Conservation (phyloP, 352 stramenopile species). For the Pythium aquatile region DNA sequence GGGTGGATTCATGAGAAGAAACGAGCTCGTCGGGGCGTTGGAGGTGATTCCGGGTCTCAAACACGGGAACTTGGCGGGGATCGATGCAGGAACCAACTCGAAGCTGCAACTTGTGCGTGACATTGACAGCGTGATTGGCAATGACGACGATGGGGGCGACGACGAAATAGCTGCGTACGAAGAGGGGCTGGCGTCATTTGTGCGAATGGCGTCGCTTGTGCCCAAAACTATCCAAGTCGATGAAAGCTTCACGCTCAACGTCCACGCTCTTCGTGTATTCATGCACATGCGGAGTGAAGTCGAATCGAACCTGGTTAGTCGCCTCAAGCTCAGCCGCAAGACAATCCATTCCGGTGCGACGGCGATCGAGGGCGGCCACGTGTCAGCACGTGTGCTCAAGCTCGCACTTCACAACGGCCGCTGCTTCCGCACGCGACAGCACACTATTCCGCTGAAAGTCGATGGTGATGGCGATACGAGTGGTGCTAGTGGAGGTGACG, state of each 20-base stretch:
- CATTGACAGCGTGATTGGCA: background rate
- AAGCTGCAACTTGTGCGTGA: slow-evolving; percentile 42
- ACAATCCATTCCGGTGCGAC: slow-evolving; percentile 47
- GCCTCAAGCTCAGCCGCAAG: slow-evolving; percentile 62
- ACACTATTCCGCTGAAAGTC: slow-evolving; percentile 67
- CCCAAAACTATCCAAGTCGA: slow-evolving; percentile 56
- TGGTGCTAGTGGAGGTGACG: slow-evolving; percentile 39
- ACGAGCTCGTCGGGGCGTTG: slow-evolving; percentile 84
- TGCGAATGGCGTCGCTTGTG: slow-evolving; percentile 57
- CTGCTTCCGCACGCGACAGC: slow-evolving; percentile 63
- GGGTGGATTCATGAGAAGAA: slow-evolving; percentile 64
- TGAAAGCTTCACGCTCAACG: slow-evolving; percentile 56
- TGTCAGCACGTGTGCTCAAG: slow-evolving; percentile 79
- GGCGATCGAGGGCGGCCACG: slow-evolving; percentile 49
- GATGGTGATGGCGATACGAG: slow-evolving; percentile 27
- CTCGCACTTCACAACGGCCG: slow-evolving; percentile 89
- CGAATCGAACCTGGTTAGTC: slow-evolving; percentile 59
- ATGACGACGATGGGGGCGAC: slow-evolving; percentile 20
- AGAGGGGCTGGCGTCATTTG: slow-evolving; percentile 52
- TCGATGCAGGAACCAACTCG: slow-evolving; percentile 64
- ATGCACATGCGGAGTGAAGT: slow-evolving; percentile 74
- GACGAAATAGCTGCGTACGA: slow-evolving; percentile 48
- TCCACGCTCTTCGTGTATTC: slow-evolving; percentile 49
- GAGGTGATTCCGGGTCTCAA: slow-evolving; percentile 77
- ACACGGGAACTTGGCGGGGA: slow-evolving; percentile 64